Evolutionary conservation across 345 rosid genomes (phyloP), one percentile per base, ranked within the genome.

Genomic region (Rubroshorea leprosula): DNA sequence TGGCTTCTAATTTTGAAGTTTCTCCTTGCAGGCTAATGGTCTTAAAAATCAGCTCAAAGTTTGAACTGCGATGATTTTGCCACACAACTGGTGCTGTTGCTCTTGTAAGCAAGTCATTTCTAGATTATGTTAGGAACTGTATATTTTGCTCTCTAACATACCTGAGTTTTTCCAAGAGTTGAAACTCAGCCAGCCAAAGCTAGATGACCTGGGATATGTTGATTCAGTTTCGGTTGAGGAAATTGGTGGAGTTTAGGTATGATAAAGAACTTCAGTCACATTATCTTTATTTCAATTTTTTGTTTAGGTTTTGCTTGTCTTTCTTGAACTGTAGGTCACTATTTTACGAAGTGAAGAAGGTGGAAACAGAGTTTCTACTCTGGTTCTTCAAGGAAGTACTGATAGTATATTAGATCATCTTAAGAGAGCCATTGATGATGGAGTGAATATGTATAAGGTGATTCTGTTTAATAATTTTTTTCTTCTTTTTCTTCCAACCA

Each of bases 371-470:
- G 76, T 90, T 5, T 71, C 87, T 23, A 90, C 99, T 51, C 87
- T 94, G 65, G 86, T 94, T 64, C 69, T 94, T 66, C 86, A 96
- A 60, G 97, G 96, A 72, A 90, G 97, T 69, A 94, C 99, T 0
- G 95, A 87, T 47, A 87, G 99, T 70, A 90, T 87, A 54, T 73
- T 94, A 63, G 99, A 94, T 62, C 96, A 94, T 70, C 97, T 90
- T 72, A 97, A 94, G 78, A 83, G 97, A 81, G 99, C 99, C 23
- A 89, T 94, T 67, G 99, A 94, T 52, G 99, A 94, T 71, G 99
- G 99, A 73, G 99, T 94, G 52, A 94, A 94, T 49, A 90, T 95
- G 17, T 94, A 90, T 72, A 94, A 90, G 95, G 99, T 94, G 62
- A 54, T 58, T 61, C 65, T 46, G 72, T 11, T 56, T 46, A 19